phyloP scores from a whole-genome alignment of 1,139 yeast species.

The Candida sp. region DNA sequence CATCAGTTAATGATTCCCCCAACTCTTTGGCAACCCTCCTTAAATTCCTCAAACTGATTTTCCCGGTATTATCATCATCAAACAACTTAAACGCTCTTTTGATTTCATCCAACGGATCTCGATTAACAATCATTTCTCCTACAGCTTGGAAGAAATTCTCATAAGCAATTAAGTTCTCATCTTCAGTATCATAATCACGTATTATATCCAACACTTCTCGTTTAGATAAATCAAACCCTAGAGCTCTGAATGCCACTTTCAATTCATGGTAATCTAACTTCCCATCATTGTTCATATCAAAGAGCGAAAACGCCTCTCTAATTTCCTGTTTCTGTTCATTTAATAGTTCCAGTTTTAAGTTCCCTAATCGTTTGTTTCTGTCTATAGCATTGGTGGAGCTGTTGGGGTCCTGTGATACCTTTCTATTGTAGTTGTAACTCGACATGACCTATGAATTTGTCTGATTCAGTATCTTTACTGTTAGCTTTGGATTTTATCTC shows the following conservation, averaged over 20 bases:
- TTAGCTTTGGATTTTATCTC: background rate
- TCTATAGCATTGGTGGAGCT: background rate
- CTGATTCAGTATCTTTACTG: too few species aligned
- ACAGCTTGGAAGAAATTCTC: constrained; percentile 80
- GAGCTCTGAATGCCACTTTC: constrained; percentile 88
- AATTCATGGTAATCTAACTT: constrained; percentile 88
- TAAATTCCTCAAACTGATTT: constrained; percentile 76
- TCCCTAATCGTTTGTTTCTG: constrained; percentile 23
- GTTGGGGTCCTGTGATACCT: constrained; percentile 1
- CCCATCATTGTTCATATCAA: constrained; percentile 93
- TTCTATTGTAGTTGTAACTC: background rate
- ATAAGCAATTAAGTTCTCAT: constrained; percentile 67
- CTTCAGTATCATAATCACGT: constrained; percentile 78
- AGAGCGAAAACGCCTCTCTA: constrained; percentile 87
- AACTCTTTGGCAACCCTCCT: constrained; percentile 89
- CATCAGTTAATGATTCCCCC: constrained; percentile 90
- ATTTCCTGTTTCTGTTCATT: constrained; percentile 94
- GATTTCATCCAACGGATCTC: constrained; percentile 94
- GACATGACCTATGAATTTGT: background rate
- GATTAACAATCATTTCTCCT: constrained; percentile 70
- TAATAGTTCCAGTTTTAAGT: constrained; percentile 60
- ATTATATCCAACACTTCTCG: constrained; percentile 78
- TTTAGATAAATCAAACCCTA: constrained; percentile 86
- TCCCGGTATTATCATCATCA: constrained; percentile 88
- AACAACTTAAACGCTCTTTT: constrained; percentile 86